A percentile compares a stretch with the other conserved stretches of the same genome.
Evolutionary conservation across 2,329 filamentous ascomycete genomes (phyloP).

Genomic region (Fusarium brevicatenulatum): DNA sequence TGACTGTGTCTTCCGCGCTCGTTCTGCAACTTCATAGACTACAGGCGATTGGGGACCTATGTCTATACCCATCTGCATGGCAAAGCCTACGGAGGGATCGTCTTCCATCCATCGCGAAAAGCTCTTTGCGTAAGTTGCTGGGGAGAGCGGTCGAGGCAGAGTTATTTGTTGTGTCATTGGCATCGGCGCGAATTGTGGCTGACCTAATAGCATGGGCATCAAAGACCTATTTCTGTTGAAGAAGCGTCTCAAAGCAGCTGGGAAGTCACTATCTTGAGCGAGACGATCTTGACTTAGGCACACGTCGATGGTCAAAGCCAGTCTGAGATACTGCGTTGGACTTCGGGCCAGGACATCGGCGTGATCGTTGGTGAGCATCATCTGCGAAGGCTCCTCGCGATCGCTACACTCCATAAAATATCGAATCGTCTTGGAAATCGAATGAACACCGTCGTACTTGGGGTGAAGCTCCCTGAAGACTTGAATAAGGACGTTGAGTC

Average conservation of each 20-base stretch:
- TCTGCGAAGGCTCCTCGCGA: not conserved
- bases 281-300: conserved; percentile 33
- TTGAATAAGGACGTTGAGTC: conserved; percentile 34
- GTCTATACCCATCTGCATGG: conserved; percentile 31
- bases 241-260: not conserved
- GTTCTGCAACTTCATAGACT: not conserved
- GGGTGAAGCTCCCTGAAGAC: conserved; percentile 32
- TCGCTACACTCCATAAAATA: conserved; percentile 38
- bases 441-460: conserved; percentile 35
- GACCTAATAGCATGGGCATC: conserved; percentile 14
- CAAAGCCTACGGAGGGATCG: conserved; percentile 25
- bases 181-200: not conserved
- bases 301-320: conserved; percentile 34
- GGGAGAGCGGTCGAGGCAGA: conserved; percentile 14
- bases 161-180: not conserved
- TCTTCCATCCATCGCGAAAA: conserved; percentile 34
- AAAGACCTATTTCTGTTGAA: conserved; percentile 2
- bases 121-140: conserved; percentile 3
- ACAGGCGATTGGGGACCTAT: not conserved
- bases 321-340: conserved; percentile 23
- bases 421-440: conserved; percentile 33
- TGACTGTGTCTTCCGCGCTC: not conserved
- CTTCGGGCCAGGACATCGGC: conserved; percentile 21
- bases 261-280: conserved; percentile 31
- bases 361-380: not conserved